phyloP scores from a whole-genome alignment of 768 basidiomycete species.

The Hygrophoropsis aurantiaca region DNA sequence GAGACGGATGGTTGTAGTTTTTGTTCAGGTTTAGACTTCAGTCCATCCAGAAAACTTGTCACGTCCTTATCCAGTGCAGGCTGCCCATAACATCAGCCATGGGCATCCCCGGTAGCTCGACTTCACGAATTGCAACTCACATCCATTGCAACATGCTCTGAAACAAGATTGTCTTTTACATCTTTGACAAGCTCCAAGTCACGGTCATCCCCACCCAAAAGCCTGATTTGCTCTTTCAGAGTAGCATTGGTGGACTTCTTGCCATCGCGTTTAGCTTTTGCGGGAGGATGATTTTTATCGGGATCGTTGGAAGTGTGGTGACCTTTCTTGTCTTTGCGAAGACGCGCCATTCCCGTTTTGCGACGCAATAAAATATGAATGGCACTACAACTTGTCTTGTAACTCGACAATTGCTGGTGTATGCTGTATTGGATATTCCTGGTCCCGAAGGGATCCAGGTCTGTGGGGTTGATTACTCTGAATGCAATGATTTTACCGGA shows the following conservation, averaged over 20 bases:
- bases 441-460: too few relatives aligned
- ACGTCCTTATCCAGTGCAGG: constrained; percentile 44
- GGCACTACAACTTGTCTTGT: too few relatives aligned
- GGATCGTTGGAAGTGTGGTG: neutral
- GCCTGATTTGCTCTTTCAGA: constrained; percentile 34
- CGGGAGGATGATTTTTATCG: constrained; percentile 7
- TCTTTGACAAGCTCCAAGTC: constrained; percentile 47
- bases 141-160: constrained; percentile 32
- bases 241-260: constrained; percentile 11
- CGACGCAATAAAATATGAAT: too few relatives aligned
- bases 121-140: constrained; percentile 17
- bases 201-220: constrained; percentile 47
- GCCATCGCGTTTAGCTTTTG: constrained; percentile 10
- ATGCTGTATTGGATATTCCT: too few relatives aligned
- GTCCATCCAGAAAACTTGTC: constrained; percentile 43
- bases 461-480: too few relatives aligned
- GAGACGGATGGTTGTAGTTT: constrained; percentile 1
- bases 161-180: constrained; percentile 30
- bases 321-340: constrained; percentile 12
- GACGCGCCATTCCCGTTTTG: constrained; percentile 13
- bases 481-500: too few relatives aligned
- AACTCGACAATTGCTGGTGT: too few relatives aligned
- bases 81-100: constrained; percentile 21
- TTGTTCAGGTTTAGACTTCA: constrained; percentile 28
- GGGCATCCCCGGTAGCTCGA: neutral